Evolutionary conservation across 306 rosid genomes (phyloP).

Genomic region (Nissolia schottii): DNA sequence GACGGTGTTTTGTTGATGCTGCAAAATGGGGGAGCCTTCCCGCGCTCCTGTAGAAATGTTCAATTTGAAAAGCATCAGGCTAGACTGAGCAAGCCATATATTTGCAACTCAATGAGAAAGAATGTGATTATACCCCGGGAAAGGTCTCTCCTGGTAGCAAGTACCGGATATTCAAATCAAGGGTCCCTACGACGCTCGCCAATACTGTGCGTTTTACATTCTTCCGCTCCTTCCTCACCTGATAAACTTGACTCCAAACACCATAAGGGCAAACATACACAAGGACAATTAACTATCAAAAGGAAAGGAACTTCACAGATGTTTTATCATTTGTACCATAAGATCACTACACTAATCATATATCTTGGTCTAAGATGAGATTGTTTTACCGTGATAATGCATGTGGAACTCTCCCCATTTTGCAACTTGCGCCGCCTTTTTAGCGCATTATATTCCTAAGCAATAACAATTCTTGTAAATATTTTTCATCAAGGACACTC

Average conservation of each 20-base stretch:
- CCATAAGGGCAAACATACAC: slow-evolving; percentile 5
- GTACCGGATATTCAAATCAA: slow-evolving; percentile 61
- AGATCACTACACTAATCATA: not conserved
- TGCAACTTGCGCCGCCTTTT: slow-evolving; percentile 46
- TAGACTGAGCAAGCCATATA: not conserved
- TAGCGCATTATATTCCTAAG: slow-evolving; percentile 63
- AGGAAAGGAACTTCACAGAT: not conserved
- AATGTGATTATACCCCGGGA: slow-evolving; percentile 57
- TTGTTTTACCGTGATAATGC: slow-evolving; percentile 59
- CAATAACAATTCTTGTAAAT: slow-evolving; percentile 16
- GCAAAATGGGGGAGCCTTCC: slow-evolving; percentile 42
- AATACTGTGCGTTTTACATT: slow-evolving; percentile 42
- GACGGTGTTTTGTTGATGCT: slow-evolving; percentile 33
- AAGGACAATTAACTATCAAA: not conserved
- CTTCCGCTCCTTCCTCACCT: slow-evolving; percentile 59
- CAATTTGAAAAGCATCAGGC: not conserved
- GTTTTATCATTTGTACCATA: no score
- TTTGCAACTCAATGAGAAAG: not conserved
- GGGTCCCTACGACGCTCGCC: slow-evolving; percentile 69
- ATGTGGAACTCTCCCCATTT: slow-evolving; percentile 34
- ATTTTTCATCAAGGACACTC: slow-evolving; percentile 6
- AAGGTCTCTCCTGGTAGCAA: slow-evolving; percentile 62
- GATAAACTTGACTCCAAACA: slow-evolving; percentile 36
- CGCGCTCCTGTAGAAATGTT: slow-evolving; percentile 44
- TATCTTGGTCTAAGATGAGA: not conserved